A percentile compares a stretch with the other conserved stretches of the same genome.
phyloP scores from a whole-genome alignment of 2,329 filamentous ascomycete species.

The Penicillium brevicompactum region DNA sequence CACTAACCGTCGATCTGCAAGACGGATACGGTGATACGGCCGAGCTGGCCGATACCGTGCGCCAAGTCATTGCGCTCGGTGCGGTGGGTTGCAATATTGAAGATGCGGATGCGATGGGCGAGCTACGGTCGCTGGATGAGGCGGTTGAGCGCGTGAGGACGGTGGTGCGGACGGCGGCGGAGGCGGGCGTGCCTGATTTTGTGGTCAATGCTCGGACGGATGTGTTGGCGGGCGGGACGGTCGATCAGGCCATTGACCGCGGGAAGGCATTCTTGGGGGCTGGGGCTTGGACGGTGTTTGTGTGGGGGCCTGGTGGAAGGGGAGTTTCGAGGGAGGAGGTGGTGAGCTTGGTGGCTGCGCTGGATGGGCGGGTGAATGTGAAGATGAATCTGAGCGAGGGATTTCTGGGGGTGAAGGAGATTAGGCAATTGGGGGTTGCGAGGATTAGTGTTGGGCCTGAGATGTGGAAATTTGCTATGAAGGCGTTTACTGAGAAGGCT shows the following conservation, averaged over 20 bases:
- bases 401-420: conserved; percentile 46
- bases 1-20: conserved; percentile 60
- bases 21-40: conserved; percentile 60
- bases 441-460: conserved; percentile 59
- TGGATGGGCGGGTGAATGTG: conserved; percentile 55
- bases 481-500: conserved; percentile 30
- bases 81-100: conserved; percentile 63
- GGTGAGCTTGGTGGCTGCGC: conserved; percentile 48
- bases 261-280: conserved; percentile 61
- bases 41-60: conserved; percentile 43
- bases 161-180: conserved; percentile 35
- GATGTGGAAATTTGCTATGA: conserved; percentile 47
- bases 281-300: conserved; percentile 62
- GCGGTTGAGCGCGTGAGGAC: conserved; percentile 52
- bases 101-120: conserved; percentile 49
- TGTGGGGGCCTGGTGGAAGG: conserved; percentile 55
- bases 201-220: conserved; percentile 63
- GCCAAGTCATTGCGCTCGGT: conserved; percentile 51
- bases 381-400: conserved; percentile 44
- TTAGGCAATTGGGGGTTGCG: conserved; percentile 55
- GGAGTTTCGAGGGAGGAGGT: conserved; percentile 52
- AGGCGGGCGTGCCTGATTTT: conserved; percentile 57
- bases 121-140: conserved; percentile 45
- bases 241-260: conserved; percentile 55
- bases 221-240: conserved; percentile 44